Evolutionary conservation across 140 eudicot species (phyloP).

Genomic region (Eryngium alpinum): DNA sequence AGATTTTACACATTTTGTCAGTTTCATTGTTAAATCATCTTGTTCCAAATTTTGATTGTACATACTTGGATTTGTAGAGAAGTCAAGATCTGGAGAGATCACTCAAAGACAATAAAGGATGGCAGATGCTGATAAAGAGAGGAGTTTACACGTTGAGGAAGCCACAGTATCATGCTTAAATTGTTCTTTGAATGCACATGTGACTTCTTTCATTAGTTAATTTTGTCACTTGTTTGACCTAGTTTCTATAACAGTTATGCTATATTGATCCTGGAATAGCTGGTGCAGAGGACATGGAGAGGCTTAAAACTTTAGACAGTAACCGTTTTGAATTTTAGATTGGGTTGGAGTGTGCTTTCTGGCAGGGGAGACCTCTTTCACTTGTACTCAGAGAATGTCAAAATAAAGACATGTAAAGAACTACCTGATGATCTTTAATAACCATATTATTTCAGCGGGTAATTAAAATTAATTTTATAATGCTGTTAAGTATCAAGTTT

Average conservation of each 20-base stretch:
- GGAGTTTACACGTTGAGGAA: slow-evolving; percentile 84
- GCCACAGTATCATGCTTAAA: slow-evolving; percentile 69
- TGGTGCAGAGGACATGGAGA: slow-evolving; percentile 55
- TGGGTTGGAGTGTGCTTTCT: neutral
- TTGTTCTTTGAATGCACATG: neutral
- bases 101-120: slow-evolving; percentile 55
- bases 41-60: neutral
- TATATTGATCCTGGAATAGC: slow-evolving; percentile 84
- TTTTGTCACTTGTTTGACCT: slow-evolving; percentile 15
- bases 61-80: slow-evolving; percentile 32
- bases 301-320: slow-evolving; percentile 61
- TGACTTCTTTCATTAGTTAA: neutral
- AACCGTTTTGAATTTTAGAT: slow-evolving; percentile 35
- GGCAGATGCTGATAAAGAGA: slow-evolving; percentile 82
- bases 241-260: slow-evolving; percentile 49
- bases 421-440: too few relatives aligned
- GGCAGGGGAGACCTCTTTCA: neutral
- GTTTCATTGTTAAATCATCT: neutral
- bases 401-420: neutral
- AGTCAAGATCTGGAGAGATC: slow-evolving; percentile 62
- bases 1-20: neutral
- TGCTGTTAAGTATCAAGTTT: too few relatives aligned
- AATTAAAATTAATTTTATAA: too few relatives aligned
- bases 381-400: neutral
- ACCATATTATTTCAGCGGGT: too few relatives aligned